Base-by-base conservation (phyloP, 768 basidiomycete species). In the Dendrothele bispora region DNA sequence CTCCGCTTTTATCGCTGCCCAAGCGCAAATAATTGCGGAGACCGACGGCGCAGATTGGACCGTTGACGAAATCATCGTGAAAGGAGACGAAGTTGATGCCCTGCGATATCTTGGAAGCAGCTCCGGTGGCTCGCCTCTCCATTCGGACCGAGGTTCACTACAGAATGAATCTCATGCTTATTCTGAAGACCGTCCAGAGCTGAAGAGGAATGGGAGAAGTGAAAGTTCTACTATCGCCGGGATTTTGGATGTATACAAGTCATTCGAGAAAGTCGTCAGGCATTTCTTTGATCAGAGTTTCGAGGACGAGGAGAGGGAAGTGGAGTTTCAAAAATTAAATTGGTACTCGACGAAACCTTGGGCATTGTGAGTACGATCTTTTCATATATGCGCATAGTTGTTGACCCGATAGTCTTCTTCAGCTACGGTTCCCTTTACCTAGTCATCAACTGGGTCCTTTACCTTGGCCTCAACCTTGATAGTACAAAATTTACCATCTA, bases 341-440 rank as follows among this genome's bases (percentile, higher is more conserved):
- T 47, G 46, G 46, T 47, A 47, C 32, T 47, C 46, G 12, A 47
- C 46, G 8, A 47, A 39, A 38, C 25, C 45, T 11, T 46, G 45
- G 45, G 45, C 45, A 27, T 46, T 46, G 45, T 46, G 36, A 46
- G 45, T 46, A 22, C n/a, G n/a, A n/a, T n/a, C n/a, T n/a, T n/a
- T n/a, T n/a, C n/a, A n/a, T n/a, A n/a, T n/a, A n/a, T n/a, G n/a
- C n/a, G n/a, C n/a, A n/a, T n/a, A n/a, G n/a, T n/a, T n/a, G n/a
- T n/a, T n/a, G n/a, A n/a, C n/a, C n/a, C n/a, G n/a, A n/a, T n/a
- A 7, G n/a, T 39, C 14, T 10, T 39, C 7, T 25, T 18, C 22
- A 47, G 46, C 18, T 47, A 47, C 32, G 37, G 38, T 17, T 47
- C 46, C n/a, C 17, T 47, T 21, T 47, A 30, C 24, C 22, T 47